A percentile compares a stretch with the other conserved stretches of the same genome.
phyloP scores from a whole-genome alignment of 2,329 filamentous ascomycete species.

The Diaporthe destruens region DNA sequence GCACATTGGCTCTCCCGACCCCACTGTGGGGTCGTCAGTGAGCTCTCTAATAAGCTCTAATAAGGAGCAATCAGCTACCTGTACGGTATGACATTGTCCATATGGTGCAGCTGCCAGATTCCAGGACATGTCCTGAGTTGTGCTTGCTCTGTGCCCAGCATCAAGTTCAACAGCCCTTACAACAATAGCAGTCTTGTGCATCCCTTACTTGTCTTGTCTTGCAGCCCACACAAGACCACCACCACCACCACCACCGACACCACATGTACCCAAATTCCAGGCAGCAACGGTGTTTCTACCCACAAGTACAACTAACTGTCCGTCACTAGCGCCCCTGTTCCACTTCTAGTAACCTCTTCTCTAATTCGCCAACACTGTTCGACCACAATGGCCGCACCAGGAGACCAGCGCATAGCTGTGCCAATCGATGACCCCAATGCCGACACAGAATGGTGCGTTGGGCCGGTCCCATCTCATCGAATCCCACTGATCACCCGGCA shows the following conservation, averaged over 20 bases:
- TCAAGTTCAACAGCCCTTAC: not conserved
- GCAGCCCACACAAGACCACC: not conserved
- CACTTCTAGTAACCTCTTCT: not conserved
- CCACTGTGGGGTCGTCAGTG: slow-evolving; percentile 31
- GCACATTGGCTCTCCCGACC: not conserved
- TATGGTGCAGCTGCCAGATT: not conserved
- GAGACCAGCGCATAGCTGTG: slow-evolving; percentile 77
- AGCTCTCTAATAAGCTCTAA: slow-evolving; percentile 10
- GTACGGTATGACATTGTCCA: not conserved
- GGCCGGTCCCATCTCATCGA: slow-evolving; percentile 18
- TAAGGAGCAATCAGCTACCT: not conserved
- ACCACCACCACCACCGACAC: not conserved
- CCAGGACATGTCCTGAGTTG: not conserved
- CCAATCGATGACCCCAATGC: slow-evolving; percentile 95
- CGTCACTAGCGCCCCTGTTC: not conserved
- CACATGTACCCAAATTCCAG: not conserved
- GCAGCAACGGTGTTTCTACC: not conserved
- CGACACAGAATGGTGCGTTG: slow-evolving; percentile 90
- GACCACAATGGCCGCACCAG: slow-evolving; percentile 68
- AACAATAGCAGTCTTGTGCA: not conserved
- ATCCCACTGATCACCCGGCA: slow-evolving; percentile 53
- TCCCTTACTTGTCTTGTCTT: not conserved
- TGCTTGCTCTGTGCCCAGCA: not conserved
- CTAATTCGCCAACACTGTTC: not conserved
- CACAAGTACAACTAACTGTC: not conserved